Percentiles rank a stretch among this genome's conserved stretches.
Evolutionary conservation across 139 green algal genomes (phyloP).

Genomic region (Klebsormidium nitens): DNA sequence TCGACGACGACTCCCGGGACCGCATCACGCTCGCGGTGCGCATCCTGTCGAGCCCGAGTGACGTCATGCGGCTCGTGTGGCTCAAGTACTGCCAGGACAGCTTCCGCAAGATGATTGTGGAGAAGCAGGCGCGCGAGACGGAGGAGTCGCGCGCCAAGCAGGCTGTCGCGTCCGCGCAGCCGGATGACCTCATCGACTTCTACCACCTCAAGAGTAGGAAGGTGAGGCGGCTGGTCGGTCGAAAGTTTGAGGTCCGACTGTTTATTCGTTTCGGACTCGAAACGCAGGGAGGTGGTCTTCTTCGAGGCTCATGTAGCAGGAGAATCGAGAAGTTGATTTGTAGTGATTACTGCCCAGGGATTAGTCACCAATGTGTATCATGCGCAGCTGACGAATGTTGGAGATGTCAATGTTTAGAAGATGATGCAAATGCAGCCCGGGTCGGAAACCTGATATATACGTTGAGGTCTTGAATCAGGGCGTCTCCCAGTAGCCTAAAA

Average conservation of each 20-base stretch:
- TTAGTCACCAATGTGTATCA: too few relatives aligned
- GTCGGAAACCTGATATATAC: too few relatives aligned
- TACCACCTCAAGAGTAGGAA: slow-evolving; percentile 73
- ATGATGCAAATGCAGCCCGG: too few relatives aligned
- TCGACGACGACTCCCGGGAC: slow-evolving; percentile 77
- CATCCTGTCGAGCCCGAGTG: slow-evolving; percentile 52
- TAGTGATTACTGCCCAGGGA: too few relatives aligned
- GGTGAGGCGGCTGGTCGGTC: slow-evolving; percentile 19
- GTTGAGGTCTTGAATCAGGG: too few relatives aligned
- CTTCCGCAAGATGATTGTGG: slow-evolving; percentile 71
- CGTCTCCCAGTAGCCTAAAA: too few relatives aligned
- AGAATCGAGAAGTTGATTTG: too few relatives aligned
- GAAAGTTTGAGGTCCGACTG: not conserved
- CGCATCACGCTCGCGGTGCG: slow-evolving; percentile 67
- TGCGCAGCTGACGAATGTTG: too few relatives aligned
- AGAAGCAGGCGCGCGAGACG: slow-evolving; percentile 56
- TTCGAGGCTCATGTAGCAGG: too few relatives aligned
- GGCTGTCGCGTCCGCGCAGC: slow-evolving; percentile 46
- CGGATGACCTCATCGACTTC: slow-evolving; percentile 83
- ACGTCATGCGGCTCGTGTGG: slow-evolving; percentile 58
- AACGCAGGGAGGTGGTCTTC: too few relatives aligned
- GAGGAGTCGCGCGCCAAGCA: slow-evolving; percentile 57
- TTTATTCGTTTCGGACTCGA: too few relatives aligned
- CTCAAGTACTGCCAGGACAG: slow-evolving; percentile 66
- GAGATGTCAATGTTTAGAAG: too few relatives aligned